These are phyloP conservation scores for Mortierella sp. DNA, from an alignment of 371 early-diverging fungal species.

Conservation along the genomic window DNA sequence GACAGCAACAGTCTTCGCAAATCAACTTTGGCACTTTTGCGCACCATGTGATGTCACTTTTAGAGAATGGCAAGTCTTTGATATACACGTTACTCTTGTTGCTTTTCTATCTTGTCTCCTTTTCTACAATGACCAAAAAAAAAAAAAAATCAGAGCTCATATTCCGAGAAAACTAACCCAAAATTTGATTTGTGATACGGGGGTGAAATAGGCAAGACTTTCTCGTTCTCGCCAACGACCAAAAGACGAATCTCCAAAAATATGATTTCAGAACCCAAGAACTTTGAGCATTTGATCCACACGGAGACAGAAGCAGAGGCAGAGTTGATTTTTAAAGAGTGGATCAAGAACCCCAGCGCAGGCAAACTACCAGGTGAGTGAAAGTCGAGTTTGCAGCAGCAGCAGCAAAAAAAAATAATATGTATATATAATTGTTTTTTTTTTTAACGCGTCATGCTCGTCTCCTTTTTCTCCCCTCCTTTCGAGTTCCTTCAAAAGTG, in stretches of 20 bases:
- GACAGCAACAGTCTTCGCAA: conserved; percentile 42
- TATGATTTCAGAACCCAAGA: conserved; percentile 58
- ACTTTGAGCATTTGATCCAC: conserved; percentile 60
- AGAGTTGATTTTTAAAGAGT: conserved; percentile 48
- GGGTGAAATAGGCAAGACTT: conserved; percentile 53
- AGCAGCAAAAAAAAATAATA: not conserved
- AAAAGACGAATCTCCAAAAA: conserved; percentile 55
- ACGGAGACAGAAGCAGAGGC: conserved; percentile 59
- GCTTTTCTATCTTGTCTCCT: not conserved
- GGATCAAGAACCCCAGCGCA: conserved; percentile 49
- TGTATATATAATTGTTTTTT: not conserved
- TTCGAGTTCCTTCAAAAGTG: conserved; percentile 55
- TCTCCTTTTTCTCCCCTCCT: conserved; percentile 12
- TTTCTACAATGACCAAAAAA: not conserved
- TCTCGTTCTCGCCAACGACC: conserved; percentile 39
- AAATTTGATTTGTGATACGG: not conserved
- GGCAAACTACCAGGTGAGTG: conserved; percentile 58
- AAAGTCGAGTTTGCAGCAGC: not conserved
- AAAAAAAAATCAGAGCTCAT: too few species aligned
- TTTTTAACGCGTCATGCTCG: conserved; percentile 25
- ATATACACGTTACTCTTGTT: conserved; percentile 1
- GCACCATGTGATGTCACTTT: conserved; percentile 51
- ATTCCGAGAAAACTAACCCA: not conserved
- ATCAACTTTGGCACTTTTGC: conserved; percentile 57
- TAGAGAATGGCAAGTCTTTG: conserved; percentile 55